phyloP scores from a whole-genome alignment of 2,329 filamentous ascomycete genomes.

The Hymenoscyphus scutula region DNA sequence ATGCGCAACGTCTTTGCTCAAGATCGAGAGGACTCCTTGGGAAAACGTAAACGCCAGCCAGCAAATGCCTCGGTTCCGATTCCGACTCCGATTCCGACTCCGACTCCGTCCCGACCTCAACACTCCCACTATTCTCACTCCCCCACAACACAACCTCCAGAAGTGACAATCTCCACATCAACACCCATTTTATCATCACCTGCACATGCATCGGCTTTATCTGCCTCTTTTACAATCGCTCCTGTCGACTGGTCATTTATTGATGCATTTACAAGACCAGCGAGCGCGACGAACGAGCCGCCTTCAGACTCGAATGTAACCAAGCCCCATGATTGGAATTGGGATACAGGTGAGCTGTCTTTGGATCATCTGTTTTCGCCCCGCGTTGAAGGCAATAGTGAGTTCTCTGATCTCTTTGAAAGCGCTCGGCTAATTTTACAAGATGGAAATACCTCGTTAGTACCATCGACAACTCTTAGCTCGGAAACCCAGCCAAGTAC shows the following conservation, averaged over 20 bases:
- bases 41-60: neutral
- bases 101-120: too few relatives aligned
- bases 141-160: too few relatives aligned
- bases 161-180: neutral
- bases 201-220: too few relatives aligned
- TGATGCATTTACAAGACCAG: neutral
- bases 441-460: neutral
- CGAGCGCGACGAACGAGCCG: neutral
- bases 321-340: neutral
- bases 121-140: neutral
- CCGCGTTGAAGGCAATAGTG: neutral
- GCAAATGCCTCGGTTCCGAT: neutral
- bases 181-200: neutral
- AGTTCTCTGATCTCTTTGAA: too few relatives aligned
- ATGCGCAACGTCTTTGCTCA: constrained; percentile 4
- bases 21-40: neutral
- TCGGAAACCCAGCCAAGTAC: neutral
- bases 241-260: neutral
- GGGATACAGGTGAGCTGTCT: neutral
- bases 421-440: too few relatives aligned
- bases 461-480: neutral
- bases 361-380: neutral
- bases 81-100: neutral
- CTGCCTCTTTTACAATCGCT: neutral
- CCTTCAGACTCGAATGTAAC: neutral